A percentile compares a stretch with the other conserved stretches of the same genome.
These are phyloP conservation scores for Naganishia albida DNA, from an alignment of 1,284 basidiomycete species.

Conservation along the genomic window DNA sequence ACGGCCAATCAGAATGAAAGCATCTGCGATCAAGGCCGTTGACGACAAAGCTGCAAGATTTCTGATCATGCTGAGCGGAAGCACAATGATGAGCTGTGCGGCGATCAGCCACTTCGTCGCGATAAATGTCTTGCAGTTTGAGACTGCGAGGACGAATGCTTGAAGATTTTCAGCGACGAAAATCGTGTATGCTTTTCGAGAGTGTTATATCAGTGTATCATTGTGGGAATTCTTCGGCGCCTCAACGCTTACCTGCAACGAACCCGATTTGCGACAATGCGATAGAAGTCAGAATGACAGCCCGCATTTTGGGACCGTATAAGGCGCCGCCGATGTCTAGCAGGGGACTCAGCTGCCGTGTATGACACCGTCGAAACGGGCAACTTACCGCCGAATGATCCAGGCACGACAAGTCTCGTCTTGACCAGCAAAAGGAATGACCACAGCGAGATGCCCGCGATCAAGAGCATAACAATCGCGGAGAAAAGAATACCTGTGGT, in stretches of 20 bases:
- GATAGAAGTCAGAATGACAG: slow-evolving; percentile 83
- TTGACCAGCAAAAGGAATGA: slow-evolving; percentile 91
- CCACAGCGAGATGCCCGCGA: slow-evolving; percentile 86
- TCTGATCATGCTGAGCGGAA: slow-evolving; percentile 81
- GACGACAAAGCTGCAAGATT: slow-evolving; percentile 90
- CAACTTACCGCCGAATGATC: slow-evolving; percentile 81
- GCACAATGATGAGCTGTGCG: slow-evolving; percentile 79
- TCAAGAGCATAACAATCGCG: slow-evolving; percentile 70
- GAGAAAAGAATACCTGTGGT: slow-evolving; percentile 77
- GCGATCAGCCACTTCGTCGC: slow-evolving; percentile 79
- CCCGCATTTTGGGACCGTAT: slow-evolving; percentile 91
- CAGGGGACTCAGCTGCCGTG: not conserved
- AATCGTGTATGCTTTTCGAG: slow-evolving; percentile 79
- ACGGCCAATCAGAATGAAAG: slow-evolving; percentile 84
- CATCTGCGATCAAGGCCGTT: slow-evolving; percentile 90
- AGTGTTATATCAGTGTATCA: not conserved
- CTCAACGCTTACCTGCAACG: slow-evolving; percentile 44
- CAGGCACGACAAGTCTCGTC: slow-evolving; percentile 84
- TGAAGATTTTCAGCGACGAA: slow-evolving; percentile 93
- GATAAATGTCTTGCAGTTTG: slow-evolving; percentile 71
- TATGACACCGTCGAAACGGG: not conserved
- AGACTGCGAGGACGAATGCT: slow-evolving; percentile 81
- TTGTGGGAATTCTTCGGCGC: no score
- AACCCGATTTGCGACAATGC: slow-evolving; percentile 79
- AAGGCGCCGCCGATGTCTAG: slow-evolving; percentile 88